Percentiles rank a stretch among this genome's conserved stretches.
These are phyloP conservation scores for Haplosporangium gracile DNA, from an alignment of 192 early-diverging fungal species.

Conservation along the genomic window DNA sequence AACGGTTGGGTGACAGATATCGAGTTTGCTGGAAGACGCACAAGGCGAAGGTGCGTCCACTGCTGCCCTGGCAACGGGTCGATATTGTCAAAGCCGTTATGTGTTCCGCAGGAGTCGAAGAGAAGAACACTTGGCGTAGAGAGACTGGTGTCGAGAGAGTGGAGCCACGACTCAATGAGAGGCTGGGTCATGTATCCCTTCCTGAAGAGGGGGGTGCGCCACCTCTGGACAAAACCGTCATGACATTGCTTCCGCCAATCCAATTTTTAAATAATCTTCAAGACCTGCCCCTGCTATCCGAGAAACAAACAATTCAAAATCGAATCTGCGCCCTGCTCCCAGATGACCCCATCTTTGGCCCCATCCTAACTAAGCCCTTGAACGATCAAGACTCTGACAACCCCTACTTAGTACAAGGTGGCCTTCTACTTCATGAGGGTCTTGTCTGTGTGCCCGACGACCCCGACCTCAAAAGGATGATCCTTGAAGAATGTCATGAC, in stretches of 20 bases:
- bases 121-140: no score
- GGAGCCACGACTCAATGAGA: no score
- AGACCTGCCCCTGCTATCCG: constrained; percentile 5
- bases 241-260: constrained; percentile 17
- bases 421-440: constrained; percentile 25
- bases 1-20: no score
- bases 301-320: neutral
- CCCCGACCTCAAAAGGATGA: constrained; percentile 2
- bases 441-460: constrained; percentile 42
- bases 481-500: constrained; percentile 51
- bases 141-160: no score
- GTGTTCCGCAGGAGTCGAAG: no score
- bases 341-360: neutral
- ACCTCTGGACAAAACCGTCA: neutral
- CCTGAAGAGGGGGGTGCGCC: constrained; percentile 20
- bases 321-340: constrained; percentile 2
- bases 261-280: neutral
- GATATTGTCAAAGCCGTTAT: no score
- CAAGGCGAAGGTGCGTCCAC: no score
- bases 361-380: neutral
- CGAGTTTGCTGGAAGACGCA: no score
- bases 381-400: neutral
- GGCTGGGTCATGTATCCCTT: no score
- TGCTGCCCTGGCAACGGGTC: no score
- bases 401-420: constrained; percentile 10